A percentile compares a stretch with the other conserved stretches of the same genome.
phyloP scores from a whole-genome alignment of 2,329 filamentous ascomycete species.

The Elsinoe batatas region DNA sequence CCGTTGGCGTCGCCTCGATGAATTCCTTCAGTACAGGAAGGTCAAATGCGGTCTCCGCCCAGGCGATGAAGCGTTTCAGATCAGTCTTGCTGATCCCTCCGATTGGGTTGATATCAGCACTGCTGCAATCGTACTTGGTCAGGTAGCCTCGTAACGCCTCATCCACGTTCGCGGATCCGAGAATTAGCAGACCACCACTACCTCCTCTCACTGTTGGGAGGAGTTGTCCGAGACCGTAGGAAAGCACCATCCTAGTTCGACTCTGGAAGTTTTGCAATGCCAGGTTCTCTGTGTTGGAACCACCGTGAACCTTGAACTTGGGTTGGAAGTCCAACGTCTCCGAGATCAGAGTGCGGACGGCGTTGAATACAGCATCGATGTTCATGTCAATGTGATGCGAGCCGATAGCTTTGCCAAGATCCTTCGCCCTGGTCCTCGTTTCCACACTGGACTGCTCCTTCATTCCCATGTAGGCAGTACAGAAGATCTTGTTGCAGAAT shows the following conservation, averaged over 20 bases:
- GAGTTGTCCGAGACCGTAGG: constrained; percentile 55
- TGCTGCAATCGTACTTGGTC: constrained; percentile 60
- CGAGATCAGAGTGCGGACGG: constrained; percentile 51
- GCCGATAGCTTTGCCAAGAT: constrained; percentile 53
- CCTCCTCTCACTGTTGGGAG: constrained; percentile 51
- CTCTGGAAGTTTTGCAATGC: constrained; percentile 61
- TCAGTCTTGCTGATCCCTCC: constrained; percentile 57
- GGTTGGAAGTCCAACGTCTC: constrained; percentile 51
- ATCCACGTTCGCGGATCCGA: constrained; percentile 59
- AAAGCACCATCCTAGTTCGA: constrained; percentile 54
- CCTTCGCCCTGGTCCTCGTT: constrained; percentile 56
- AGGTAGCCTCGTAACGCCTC: constrained; percentile 49
- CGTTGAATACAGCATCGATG: constrained; percentile 58
- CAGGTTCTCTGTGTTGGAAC: constrained; percentile 49
- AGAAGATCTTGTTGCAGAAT: constrained; percentile 49
- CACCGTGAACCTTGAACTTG: constrained; percentile 55
- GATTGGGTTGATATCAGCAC: constrained; percentile 52
- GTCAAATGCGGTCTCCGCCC: constrained; percentile 48
- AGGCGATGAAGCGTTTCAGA: constrained; percentile 61
- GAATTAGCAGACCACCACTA: constrained; percentile 51
- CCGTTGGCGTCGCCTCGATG: constrained; percentile 44
- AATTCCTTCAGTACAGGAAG: constrained; percentile 59
- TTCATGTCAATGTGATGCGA: constrained; percentile 63
- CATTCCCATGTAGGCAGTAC: constrained; percentile 62
- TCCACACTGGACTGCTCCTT: constrained; percentile 54